Evolutionary conservation across 2,329 filamentous ascomycete genomes (phyloP), one percentile per base, ranked within the genome.

Genomic region (Sclerotinia sclerotiorum): DNA sequence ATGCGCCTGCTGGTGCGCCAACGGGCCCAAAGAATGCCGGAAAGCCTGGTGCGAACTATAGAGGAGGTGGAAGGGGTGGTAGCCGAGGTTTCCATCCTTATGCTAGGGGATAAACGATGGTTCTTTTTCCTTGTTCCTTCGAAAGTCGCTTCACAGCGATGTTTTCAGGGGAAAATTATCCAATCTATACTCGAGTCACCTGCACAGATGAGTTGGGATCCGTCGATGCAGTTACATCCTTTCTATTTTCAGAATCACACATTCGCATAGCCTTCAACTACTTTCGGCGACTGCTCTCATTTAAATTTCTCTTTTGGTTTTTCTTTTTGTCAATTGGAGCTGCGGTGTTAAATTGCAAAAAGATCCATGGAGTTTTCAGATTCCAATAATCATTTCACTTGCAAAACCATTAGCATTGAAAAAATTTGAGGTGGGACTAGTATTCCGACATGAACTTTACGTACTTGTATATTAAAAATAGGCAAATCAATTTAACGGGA

Each of bases 21-120:
- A 99, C 95, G 0, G 95, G 95, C 0, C 95, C 95, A 5, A 97
- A 97, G 84, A 99, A 98, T 76, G 93, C 94, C 0, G 94, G 94
- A 35, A 91, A 90, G 77, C 93, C 94, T 1, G 93, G 94, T 21
- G 93, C 92, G 1, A 97, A 97, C 80, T 98, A 97, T 79, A 90
- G 94, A 52, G 94, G 95, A 65, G 94, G 94, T 64, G 93, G 94
- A 24, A 84, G 92, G 70, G 91, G 92, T 69, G 87, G 88, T 32
- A 85, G 84, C n/a, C 79, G 92, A 39, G 92, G 91, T 3, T 97
- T 87, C 80, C 92, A 96, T 78, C 93, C 93, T 44, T 97, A 97
- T 80, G 81, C 84, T 51, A 72, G 77, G 55, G 70, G 72, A 48
- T 75, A 54, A 74, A 27, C 5, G 10, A n/a, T 65, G 4, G 21